Evolutionary conservation across 148 eudicot genomes (phyloP).

Genomic region (Rhododendron henanense): DNA sequence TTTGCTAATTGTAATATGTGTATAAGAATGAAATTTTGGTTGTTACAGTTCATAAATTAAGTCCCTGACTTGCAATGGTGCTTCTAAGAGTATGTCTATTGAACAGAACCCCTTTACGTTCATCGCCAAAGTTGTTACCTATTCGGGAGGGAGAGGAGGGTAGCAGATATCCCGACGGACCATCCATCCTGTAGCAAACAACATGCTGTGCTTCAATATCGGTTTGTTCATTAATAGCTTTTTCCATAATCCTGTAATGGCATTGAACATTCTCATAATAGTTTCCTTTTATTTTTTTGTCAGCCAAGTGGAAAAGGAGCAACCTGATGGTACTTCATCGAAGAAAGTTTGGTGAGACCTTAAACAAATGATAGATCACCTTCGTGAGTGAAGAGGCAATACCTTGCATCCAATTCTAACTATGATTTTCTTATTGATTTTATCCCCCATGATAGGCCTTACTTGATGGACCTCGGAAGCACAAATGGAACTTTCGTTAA

Average conservation of each 20-base stretch:
- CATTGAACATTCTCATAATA: neutral
- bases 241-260: neutral
- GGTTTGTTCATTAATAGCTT: neutral
- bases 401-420: conserved; percentile 1
- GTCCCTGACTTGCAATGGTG: conserved; percentile 2
- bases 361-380: neutral
- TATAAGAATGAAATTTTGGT: conserved; percentile 7
- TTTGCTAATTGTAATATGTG: neutral
- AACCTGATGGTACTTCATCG: conserved; percentile 70
- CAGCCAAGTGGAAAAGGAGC: conserved; percentile 94
- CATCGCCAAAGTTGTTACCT: conserved; percentile 95
- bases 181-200: conserved; percentile 97
- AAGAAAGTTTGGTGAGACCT: conserved; percentile 63
- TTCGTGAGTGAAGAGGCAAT: neutral
- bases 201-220: conserved; percentile 85
- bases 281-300: conserved; percentile 13
- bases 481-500: conserved; percentile 89
- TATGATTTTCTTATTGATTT: conserved; percentile 4
- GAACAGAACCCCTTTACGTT: conserved; percentile 87
- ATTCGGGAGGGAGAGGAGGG: conserved; percentile 94
- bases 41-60: conserved; percentile 2
- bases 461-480: conserved; percentile 98
- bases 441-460: conserved; percentile 52
- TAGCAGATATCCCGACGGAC: conserved; percentile 88
- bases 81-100: conserved; percentile 15